These are phyloP conservation scores for Morella rubra DNA, from an alignment of 306 rosid species.

Conservation along the genomic window DNA sequence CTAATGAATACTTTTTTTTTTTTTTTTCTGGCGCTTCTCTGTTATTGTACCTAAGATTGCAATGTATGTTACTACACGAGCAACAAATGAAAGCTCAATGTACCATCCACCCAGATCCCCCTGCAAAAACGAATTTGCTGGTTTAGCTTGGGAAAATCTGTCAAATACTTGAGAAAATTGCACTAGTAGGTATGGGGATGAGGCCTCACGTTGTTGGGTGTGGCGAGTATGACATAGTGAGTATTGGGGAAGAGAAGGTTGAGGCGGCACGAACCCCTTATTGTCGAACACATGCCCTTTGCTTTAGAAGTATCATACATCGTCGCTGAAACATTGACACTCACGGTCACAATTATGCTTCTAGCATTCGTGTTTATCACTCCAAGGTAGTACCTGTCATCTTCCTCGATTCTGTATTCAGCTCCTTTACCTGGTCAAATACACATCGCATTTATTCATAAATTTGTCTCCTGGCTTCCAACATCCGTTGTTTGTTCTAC, in stretches of 20 bases:
- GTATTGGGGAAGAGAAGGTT: constrained; percentile 48
- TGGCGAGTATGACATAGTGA: constrained; percentile 46
- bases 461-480: neutral
- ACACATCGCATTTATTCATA: constrained; percentile 5
- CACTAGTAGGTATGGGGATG: neutral
- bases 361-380: constrained; percentile 48
- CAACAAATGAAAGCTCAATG: constrained; percentile 48
- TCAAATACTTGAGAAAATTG: constrained; percentile 5
- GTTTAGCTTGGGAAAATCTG: constrained; percentile 8
- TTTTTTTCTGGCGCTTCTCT: neutral
- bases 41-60: constrained; percentile 51
- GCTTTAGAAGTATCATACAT: constrained; percentile 63
- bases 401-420: constrained; percentile 58
- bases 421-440: constrained; percentile 48
- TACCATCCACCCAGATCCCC: constrained; percentile 38
- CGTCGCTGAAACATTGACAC: constrained; percentile 52
- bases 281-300: constrained; percentile 49
- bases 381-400: constrained; percentile 54
- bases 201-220: constrained; percentile 53
- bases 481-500: neutral
- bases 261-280: constrained; percentile 52
- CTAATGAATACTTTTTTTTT: neutral
- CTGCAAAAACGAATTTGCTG: constrained; percentile 34
- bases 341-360: constrained; percentile 44
- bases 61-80: constrained; percentile 47